phyloP scores from a whole-genome alignment of 768 basidiomycete species.

The Kwoniella sp. region DNA sequence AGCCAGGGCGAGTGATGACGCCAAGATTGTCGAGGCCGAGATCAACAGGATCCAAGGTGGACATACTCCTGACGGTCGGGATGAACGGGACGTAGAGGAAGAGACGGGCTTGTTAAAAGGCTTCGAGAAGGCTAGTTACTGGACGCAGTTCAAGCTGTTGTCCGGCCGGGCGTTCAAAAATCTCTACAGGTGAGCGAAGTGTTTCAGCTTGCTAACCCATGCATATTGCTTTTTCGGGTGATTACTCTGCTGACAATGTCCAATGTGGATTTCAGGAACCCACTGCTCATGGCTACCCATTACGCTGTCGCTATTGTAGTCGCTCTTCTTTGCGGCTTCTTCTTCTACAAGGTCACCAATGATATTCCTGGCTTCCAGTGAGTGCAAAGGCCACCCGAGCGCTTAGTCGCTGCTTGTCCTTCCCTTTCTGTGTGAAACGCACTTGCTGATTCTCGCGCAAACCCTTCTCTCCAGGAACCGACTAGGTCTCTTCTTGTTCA shows the following conservation, averaged over 20 bases:
- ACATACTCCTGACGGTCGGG: conserved; percentile 46
- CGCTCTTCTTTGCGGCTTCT: conserved; percentile 89
- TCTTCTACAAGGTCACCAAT: conserved; percentile 85
- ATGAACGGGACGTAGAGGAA: conserved; percentile 65
- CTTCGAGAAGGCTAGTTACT: conserved; percentile 74
- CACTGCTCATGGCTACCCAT: conserved; percentile 85
- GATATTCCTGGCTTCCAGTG: conserved; percentile 97
- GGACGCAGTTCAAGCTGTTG: conserved; percentile 88
- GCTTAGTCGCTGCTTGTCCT: too few relatives aligned
- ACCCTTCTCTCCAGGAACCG: conserved; percentile 47
- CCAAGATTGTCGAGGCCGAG: conserved; percentile 66
- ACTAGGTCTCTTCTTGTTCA: conserved; percentile 92
- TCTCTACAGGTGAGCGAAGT: conserved; percentile 66
- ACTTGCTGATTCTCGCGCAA: not conserved
- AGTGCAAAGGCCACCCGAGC: conserved; percentile 57
- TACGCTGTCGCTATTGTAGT: conserved; percentile 80
- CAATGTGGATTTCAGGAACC: conserved; percentile 61
- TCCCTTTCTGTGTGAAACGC: too few relatives aligned
- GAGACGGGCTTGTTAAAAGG: conserved; percentile 62
- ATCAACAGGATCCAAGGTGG: conserved; percentile 59
- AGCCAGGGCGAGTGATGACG: conserved; percentile 70
- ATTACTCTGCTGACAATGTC: conserved; percentile 2
- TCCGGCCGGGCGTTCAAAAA: conserved; percentile 98
- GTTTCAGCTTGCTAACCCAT: too few relatives aligned
- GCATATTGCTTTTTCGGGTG: too few relatives aligned